A percentile compares a stretch with the other conserved stretches of the same genome.
Conservation (phyloP, 192 early-diverging fungal species). For the Obelidium mucronatum region DNA sequence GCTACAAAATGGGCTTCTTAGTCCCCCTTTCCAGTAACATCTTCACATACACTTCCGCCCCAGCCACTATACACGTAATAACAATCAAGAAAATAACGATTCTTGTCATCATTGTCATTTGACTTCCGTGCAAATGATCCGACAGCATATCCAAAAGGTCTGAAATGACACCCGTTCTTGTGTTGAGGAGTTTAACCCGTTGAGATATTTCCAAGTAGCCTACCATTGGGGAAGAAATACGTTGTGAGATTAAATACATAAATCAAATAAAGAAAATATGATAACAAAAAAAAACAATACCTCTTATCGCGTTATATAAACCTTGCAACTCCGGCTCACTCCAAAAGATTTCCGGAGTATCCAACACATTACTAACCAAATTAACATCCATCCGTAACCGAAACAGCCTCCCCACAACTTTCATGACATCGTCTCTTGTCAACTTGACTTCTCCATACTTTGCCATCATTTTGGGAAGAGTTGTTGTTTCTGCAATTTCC, state of each 20-base stretch:
- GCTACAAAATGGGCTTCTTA: too few relatives aligned
- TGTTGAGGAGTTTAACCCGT: constrained; percentile 88
- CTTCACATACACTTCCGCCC: constrained; percentile 58
- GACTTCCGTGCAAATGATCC: constrained; percentile 89
- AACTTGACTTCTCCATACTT: constrained; percentile 83
- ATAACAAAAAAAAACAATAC: constrained; percentile 13
- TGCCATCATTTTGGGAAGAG: constrained; percentile 93
- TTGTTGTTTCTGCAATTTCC: constrained; percentile 83
- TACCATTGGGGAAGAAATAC: background rate
- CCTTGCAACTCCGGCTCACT: constrained; percentile 77
- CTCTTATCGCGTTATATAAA: constrained; percentile 79
- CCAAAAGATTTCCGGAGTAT: constrained; percentile 76
- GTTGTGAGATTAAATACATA: too few relatives aligned
- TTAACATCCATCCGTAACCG: constrained; percentile 80
- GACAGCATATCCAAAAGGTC: constrained; percentile 95
- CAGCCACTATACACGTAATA: constrained; percentile 53
- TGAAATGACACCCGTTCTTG: constrained; percentile 86
- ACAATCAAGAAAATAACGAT: constrained; percentile 95
- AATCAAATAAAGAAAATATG: constrained; percentile 19
- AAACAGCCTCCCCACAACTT: constrained; percentile 32
- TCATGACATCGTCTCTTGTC: constrained; percentile 27
- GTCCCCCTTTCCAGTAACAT: constrained; percentile 43
- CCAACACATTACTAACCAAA: constrained; percentile 81
- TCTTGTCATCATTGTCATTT: constrained; percentile 92
- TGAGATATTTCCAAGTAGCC: constrained; percentile 71